Evolutionary conservation across 2,329 filamentous ascomycete species (phyloP), one percentile per base, ranked within the genome.

Genomic region (Ploettnerulaceae sp.): DNA sequence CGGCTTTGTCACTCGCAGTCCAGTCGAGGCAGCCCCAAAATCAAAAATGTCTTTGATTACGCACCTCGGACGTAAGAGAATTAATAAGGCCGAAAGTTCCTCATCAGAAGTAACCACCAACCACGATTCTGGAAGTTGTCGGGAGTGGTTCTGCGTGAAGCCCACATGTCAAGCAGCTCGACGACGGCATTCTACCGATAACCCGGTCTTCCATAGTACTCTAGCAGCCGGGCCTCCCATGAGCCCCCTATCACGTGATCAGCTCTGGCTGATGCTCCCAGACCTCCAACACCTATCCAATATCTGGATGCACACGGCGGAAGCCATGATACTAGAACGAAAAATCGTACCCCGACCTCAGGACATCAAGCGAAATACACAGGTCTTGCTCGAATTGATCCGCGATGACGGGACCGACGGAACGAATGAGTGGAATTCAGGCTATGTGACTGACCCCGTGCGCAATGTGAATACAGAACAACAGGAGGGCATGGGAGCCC

Each of bases 321-420:
- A 84, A 58, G 75, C 78, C 3, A 60, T 81, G 28, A 79, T 84
- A 24, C 64, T 83, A 4, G 71, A 81, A 39, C 69, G 79, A 25
- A 71, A 70, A 24, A 76, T 84, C 42, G 79, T 84, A 5, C 68
- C 73, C 48, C 69, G 75, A 17, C 67, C 77, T 0, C 68, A 75
- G 48, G 76, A 82, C 50, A 84, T 84, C 54, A 80, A 79, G 59
- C 72, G 79, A 31, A 82, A 82, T 46, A 75, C 74, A 9, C 72
- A 79, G 52, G 74, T 83, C 18, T 72, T 84, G 65, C 64, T 82
- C 45, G 77, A 82, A 49, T 67, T 84, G n/a, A 82, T 84, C 53
- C 72, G 74, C 38, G 79, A 82, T 49, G 76, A 81, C 45, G 77
- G 75, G 14, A 64, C 74, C 15, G 74, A 78, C n/a, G n/a, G n/a